These are phyloP conservation scores for Septoria linicola DNA, from an alignment of 2,329 filamentous ascomycete genomes.

Conservation along the genomic window DNA sequence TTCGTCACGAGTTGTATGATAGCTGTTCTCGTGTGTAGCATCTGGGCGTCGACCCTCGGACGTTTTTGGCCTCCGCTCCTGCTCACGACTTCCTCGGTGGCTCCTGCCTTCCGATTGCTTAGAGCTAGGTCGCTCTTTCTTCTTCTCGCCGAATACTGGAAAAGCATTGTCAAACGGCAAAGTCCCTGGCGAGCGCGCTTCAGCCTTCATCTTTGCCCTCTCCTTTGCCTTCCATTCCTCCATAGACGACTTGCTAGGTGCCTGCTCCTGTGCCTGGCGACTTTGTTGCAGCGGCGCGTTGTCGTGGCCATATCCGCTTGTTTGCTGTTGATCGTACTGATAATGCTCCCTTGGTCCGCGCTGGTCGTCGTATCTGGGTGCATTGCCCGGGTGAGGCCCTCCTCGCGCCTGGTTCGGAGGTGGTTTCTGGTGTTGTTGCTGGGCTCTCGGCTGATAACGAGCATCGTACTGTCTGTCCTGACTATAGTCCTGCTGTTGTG, in stretches of 20 bases:
- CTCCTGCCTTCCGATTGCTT: slow-evolving; percentile 23
- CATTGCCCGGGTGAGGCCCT: slow-evolving; percentile 11
- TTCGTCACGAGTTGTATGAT: slow-evolving; percentile 7
- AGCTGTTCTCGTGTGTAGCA: slow-evolving; percentile 19
- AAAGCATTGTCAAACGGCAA: slow-evolving; percentile 49
- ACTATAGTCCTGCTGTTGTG: slow-evolving; percentile 15
- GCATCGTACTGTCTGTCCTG: slow-evolving; percentile 30
- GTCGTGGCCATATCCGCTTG: slow-evolving; percentile 1
- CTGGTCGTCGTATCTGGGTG: slow-evolving; percentile 18
- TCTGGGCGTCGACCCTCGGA: slow-evolving; percentile 11
- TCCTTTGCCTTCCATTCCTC: slow-evolving; percentile 39
- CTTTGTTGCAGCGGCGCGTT: slow-evolving; percentile 4
- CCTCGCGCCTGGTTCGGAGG: slow-evolving; percentile 3
- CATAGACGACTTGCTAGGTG: slow-evolving; percentile 31
- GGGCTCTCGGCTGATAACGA: slow-evolving; percentile 31
- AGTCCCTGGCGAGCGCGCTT: slow-evolving; percentile 31
- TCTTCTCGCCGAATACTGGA: slow-evolving; percentile 43
- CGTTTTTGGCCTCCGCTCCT: slow-evolving; percentile 15
- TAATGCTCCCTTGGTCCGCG: slow-evolving; percentile 10
- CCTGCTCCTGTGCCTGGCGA: not conserved
- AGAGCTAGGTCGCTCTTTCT: slow-evolving; percentile 27
- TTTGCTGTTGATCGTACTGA: slow-evolving; percentile 8
- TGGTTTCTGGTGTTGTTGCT: slow-evolving; percentile 19
- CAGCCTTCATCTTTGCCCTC: slow-evolving; percentile 34
- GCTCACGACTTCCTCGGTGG: slow-evolving; percentile 30